Evolutionary conservation across 2,329 filamentous ascomycete genomes (phyloP).

Genomic region (Penicillium sclerotigenum): DNA sequence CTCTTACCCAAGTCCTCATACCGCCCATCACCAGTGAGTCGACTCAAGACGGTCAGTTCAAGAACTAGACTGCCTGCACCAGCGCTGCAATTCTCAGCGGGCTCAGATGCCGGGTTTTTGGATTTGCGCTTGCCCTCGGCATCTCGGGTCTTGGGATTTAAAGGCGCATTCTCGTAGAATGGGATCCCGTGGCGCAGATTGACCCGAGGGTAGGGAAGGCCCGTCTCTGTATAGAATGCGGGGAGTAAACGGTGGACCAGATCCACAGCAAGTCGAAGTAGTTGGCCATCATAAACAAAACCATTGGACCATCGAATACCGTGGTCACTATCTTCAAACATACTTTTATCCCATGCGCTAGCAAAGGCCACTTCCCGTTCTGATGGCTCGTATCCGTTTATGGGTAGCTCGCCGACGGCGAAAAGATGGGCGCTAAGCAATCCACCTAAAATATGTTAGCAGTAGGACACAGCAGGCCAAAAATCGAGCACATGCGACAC

Average conservation of each 20-base stretch:
- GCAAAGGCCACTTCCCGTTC: constrained; percentile 38
- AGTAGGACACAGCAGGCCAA: neutral
- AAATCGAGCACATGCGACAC: neutral
- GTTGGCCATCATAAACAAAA: constrained; percentile 81
- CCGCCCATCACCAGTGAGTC: constrained; percentile 78
- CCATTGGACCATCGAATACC: constrained; percentile 70
- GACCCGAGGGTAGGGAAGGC: constrained; percentile 89
- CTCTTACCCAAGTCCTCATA: constrained; percentile 88
- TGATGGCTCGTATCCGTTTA: constrained; percentile 67
- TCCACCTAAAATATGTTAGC: constrained; percentile 55
- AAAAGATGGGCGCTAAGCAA: constrained; percentile 91
- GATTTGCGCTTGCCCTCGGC: constrained; percentile 13
- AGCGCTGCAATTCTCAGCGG: constrained; percentile 94
- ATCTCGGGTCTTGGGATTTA: constrained; percentile 55
- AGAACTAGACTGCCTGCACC: constrained; percentile 93
- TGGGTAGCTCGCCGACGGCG: constrained; percentile 84
- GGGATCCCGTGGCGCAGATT: constrained; percentile 88
- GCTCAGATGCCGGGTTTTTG: constrained; percentile 52
- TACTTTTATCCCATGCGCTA: constrained; percentile 41
- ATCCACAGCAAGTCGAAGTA: constrained; percentile 84
- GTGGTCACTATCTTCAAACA: constrained; percentile 18
- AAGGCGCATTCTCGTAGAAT: constrained; percentile 82
- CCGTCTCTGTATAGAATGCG: constrained; percentile 86
- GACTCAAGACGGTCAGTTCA: constrained; percentile 86
- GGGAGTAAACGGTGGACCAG: constrained; percentile 79